Percentiles rank a stretch among this genome's conserved stretches.
Conservation (phyloP, 352 stramenopile species). For the Elongisporangium prolatum region DNA sequence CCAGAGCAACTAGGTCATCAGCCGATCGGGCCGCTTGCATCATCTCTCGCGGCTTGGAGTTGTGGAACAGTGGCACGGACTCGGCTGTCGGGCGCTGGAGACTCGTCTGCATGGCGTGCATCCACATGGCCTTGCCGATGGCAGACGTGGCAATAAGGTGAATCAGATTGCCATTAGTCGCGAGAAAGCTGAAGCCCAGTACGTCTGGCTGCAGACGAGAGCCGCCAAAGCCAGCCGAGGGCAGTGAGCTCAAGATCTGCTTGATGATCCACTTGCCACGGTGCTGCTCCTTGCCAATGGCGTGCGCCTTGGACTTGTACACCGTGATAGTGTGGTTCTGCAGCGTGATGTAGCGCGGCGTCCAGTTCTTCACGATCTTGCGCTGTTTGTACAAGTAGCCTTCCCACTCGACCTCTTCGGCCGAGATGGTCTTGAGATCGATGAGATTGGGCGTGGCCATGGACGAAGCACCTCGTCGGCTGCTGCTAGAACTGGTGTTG, state of each 20-base stretch:
- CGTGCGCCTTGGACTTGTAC: conserved; percentile 87
- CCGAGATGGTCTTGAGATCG: conserved; percentile 84
- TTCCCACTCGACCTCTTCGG: conserved; percentile 85
- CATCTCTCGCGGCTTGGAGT: conserved; percentile 26
- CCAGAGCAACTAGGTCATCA: conserved; percentile 44
- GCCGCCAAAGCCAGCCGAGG: conserved; percentile 72
- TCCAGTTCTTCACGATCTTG: conserved; percentile 89
- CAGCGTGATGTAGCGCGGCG: conserved; percentile 81
- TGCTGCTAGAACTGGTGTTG: not conserved
- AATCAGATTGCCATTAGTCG: conserved; percentile 80
- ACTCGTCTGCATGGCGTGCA: conserved; percentile 75
- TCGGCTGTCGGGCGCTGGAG: conserved; percentile 50
- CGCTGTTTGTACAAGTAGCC: conserved; percentile 88
- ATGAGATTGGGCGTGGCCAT: conserved; percentile 76
- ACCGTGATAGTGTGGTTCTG: conserved; percentile 76
- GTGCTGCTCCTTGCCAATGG: conserved; percentile 72
- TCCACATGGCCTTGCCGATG: conserved; percentile 81
- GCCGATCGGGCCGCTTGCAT: conserved; percentile 24
- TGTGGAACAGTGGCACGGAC: conserved; percentile 27
- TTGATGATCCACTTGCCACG: conserved; percentile 80
- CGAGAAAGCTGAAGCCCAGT: conserved; percentile 79
- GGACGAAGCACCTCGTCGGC: not conserved
- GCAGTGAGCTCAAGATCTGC: conserved; percentile 72
- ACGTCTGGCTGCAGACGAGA: conserved; percentile 74
- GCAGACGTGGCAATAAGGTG: conserved; percentile 75